phyloP scores from a whole-genome alignment of 208 protist species.

The Acanthamoeba royreba region DNA sequence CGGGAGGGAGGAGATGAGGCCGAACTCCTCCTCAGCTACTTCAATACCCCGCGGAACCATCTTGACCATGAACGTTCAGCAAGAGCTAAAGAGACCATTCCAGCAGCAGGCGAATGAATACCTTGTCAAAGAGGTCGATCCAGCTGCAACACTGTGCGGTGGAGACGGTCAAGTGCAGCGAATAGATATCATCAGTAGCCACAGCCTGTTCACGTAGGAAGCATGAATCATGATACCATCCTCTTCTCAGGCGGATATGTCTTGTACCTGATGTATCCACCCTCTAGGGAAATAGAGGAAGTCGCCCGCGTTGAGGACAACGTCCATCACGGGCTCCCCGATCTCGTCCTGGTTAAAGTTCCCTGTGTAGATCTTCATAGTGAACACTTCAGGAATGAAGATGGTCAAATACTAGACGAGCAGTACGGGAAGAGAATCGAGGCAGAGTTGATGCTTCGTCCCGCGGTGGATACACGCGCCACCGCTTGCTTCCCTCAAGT shows the following conservation, averaged over 20 bases:
- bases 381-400: too few relatives aligned
- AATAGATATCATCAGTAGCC: slow-evolving; percentile 69
- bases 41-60: not conserved
- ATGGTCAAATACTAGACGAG: too few relatives aligned
- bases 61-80: not conserved
- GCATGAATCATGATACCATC: too few relatives aligned
- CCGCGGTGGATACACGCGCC: slow-evolving; percentile 84
- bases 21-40: not conserved
- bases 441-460: not conserved
- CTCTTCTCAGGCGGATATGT: too few relatives aligned
- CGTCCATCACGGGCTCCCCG: slow-evolving; percentile 75
- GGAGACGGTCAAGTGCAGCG: slow-evolving; percentile 90
- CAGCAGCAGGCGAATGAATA: not conserved
- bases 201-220: not conserved
- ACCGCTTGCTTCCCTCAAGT: slow-evolving; percentile 89
- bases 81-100: not conserved
- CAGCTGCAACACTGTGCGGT: slow-evolving; percentile 81
- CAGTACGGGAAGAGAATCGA: not conserved
- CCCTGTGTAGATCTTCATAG: too few relatives aligned
- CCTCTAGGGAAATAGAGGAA: slow-evolving; percentile 93
- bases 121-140: slow-evolving; percentile 59
- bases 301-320: slow-evolving; percentile 88
- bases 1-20: not conserved
- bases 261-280: slow-evolving; percentile 92
- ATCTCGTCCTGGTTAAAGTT: slow-evolving; percentile 86